Base-by-base conservation (phyloP, 2,329 filamentous ascomycete genomes). In the Colletotrichum sojae region DNA sequence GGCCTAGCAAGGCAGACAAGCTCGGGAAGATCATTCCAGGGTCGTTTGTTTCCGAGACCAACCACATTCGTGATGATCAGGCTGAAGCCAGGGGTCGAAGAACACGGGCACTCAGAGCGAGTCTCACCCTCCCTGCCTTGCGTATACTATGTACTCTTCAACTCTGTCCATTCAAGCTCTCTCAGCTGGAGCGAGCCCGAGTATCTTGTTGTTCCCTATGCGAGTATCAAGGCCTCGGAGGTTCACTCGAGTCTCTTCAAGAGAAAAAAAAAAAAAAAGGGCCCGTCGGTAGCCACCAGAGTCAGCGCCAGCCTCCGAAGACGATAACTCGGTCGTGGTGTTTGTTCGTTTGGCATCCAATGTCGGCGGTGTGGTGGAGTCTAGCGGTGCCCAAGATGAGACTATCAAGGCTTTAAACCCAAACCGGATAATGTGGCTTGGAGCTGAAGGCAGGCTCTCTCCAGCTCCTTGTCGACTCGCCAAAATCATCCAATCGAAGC, bases 391-490 rank as follows among this genome's bases (percentile, higher is more conserved):
- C 64, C 39, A 55, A 58, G 20, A 63, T 54, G 54, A 63, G 31
- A 68, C 67, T 70, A 70, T 70, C 58, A 68, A n/a, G 27, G 15
- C 27, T 4, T 63, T 68, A 70, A 48, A 39, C 67, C 67, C 54
- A 25, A 70, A 70, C 31, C 22, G 67, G 67, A 57, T 8, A 58
- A 58, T 54, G 64, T 70, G 67, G 67, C 67, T 70, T 70, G 57
- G 45, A 63, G 67, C 67, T 70, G 67, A 68, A 67, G 49, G 58
- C 67, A 68, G 67, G 53, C 64, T 53, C 64, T 57, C 36, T 48
- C 57, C 39, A 58, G 64, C 57, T 55, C 53, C 63, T 25, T 15
- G 67, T 67, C 56, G 9, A 46, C 51, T 69, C 63, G 67, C 55
- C 51, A 69, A 69, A 31, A n/a, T 15, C 51, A 13, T 22, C 66